phyloP scores from a whole-genome alignment of 768 basidiomycete genomes.

The Lanmaoa pseudosensibilis region DNA sequence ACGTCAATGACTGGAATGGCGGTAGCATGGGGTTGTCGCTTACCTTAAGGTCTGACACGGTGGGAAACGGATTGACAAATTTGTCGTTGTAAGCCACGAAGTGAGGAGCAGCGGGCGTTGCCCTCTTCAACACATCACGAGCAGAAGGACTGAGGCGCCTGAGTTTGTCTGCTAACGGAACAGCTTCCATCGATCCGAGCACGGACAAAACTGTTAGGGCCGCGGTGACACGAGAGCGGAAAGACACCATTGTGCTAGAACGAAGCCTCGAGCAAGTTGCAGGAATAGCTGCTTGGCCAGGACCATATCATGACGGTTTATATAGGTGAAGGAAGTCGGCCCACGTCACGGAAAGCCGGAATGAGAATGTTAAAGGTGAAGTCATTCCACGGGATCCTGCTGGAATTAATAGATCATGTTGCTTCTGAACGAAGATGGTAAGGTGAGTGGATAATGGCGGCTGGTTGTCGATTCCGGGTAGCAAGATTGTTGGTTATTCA shows the following conservation, averaged over 20 bases:
- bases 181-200: conserved; percentile 12
- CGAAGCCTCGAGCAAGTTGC: neutral
- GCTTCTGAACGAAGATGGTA: neutral
- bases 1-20: neutral
- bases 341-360: neutral
- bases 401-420: neutral
- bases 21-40: neutral
- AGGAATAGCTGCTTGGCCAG: neutral
- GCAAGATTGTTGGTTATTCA: neutral
- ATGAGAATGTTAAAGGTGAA: neutral
- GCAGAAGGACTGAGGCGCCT: conserved; percentile 22
- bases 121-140: conserved; percentile 20
- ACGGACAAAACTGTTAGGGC: conserved; percentile 7
- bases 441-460: neutral
- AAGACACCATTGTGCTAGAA: conserved; percentile 16
- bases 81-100: conserved; percentile 44
- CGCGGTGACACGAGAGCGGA: conserved; percentile 5
- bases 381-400: neutral
- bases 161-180: conserved; percentile 25
- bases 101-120: conserved; percentile 46
- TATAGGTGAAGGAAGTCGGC: conserved; percentile 9
- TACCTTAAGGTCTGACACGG: conserved; percentile 45
- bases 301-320: conserved; percentile 8
- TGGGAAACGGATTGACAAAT: conserved; percentile 46
- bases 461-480: neutral